Conservation (phyloP, 805 yeast species). For the Candida boidinii region DNA sequence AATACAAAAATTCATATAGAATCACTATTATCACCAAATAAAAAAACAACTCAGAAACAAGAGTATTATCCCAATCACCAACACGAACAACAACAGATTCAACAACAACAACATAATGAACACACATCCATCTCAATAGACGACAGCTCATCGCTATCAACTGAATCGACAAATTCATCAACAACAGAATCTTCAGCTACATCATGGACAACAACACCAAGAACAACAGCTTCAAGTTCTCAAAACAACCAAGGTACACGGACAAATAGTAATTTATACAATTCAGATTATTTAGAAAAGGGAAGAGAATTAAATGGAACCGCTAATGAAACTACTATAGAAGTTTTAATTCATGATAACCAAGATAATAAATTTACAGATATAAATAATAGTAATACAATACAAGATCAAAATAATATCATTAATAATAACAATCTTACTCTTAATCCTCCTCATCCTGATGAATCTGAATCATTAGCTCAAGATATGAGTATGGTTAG, state of each 20-base stretch:
- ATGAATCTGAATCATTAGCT: slow-evolving; percentile 7
- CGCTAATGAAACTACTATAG: slow-evolving; percentile 5
- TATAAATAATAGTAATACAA: slow-evolving; percentile 1
- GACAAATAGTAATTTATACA: not conserved
- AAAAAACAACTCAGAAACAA: slow-evolving; percentile 1
- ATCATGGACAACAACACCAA: not conserved
- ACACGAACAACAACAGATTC: slow-evolving; percentile 3
- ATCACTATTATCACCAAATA: too few relatives aligned
- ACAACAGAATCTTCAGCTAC: slow-evolving; percentile 3
- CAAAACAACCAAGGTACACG: not conserved
- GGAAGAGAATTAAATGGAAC: not conserved
- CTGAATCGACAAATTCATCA: slow-evolving; percentile 4
- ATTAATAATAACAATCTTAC: not conserved
- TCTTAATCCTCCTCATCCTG: too few relatives aligned
- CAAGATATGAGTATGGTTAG: slow-evolving; percentile 17
- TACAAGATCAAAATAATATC: not conserved
- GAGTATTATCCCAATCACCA: slow-evolving; percentile 4
- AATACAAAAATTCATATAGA: too few relatives aligned
- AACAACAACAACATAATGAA: slow-evolving; percentile 4
- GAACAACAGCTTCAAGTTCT: not conserved
- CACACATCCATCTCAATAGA: not conserved
- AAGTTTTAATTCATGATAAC: slow-evolving; percentile 12
- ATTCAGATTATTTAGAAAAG: not conserved
- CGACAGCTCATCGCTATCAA: too few relatives aligned
- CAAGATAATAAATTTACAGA: not conserved